Evolutionary conservation across 2,329 filamentous ascomycete species (phyloP).

Genomic region (Colletotrichum siamense): DNA sequence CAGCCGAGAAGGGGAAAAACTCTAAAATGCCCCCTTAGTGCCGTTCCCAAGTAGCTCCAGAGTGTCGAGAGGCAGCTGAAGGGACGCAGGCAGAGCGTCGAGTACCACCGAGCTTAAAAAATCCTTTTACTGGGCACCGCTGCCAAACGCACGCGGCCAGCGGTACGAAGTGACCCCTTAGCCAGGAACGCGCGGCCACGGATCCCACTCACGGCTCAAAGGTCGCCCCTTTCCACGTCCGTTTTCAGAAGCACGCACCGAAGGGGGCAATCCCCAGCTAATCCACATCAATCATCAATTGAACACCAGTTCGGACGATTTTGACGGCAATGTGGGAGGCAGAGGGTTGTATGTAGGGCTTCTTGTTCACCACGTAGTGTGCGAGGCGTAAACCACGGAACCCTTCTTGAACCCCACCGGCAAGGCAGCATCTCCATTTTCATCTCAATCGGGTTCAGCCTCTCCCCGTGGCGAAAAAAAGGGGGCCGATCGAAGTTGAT

Average conservation of each 20-base stretch:
- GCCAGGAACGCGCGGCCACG: conserved; percentile 12
- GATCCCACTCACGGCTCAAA: not conserved
- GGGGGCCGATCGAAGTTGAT: not conserved
- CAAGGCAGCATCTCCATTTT: not conserved
- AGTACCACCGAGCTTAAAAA: not conserved
- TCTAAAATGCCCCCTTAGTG: not conserved
- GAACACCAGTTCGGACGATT: not conserved
- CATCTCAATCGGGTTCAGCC: not conserved
- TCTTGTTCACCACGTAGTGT: not conserved
- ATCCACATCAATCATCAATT: not conserved
- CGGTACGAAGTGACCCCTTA: not conserved
- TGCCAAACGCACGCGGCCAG: conserved; percentile 7
- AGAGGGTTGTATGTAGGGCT: not conserved
- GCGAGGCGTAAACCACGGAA: not conserved
- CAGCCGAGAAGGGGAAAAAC: not conserved
- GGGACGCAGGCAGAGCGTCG: not conserved
- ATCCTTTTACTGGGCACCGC: not conserved
- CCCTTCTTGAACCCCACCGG: not conserved
- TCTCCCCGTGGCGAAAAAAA: not conserved
- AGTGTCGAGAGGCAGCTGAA: not conserved
- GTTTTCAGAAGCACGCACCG: not conserved
- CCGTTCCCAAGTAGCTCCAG: not conserved
- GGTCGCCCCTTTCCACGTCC: not conserved
- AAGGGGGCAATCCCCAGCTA: not conserved
- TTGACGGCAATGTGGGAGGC: not conserved